Base-by-base conservation (phyloP, 2,329 filamentous ascomycete genomes). In the Diaporthe citriasiana region DNA sequence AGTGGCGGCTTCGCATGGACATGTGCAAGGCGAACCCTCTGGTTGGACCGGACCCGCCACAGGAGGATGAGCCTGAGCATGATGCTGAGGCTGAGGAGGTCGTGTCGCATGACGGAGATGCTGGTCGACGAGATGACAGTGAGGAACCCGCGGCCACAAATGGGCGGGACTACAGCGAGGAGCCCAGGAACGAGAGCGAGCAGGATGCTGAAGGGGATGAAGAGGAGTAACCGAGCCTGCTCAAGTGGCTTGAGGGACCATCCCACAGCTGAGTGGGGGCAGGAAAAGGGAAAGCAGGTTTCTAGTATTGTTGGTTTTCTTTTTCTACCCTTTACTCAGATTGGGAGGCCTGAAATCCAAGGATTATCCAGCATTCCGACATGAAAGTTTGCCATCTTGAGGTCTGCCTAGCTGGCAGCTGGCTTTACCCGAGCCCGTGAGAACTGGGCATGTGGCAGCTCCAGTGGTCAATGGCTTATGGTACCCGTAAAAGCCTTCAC, bases 1-100 rank as follows among this genome's bases (percentile, higher is more conserved):
- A 88, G 19, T 86, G 89, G 79, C 83, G 81, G 57, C 83, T 83
- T n/a, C 84, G 86, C 75, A 88, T 91, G 82, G 84, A 85, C 73
- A 79, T 84, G 69, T 92, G 87, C 82, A 87, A 85, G 79, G 84
- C 85, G 30, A 83, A 89, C 75, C 89, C 89, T 4, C 86, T 89
- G 38, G 87, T 87, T 27, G 85, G 83, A 76, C 80, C 86, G 27
- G 83, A 86, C 35, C 63, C 63, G 63, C 63, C 63, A 53, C 83
- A 83, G 25, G 82, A 80, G 25, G 82, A 81, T 33, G 84, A 84
- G 53, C 81, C 81, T 33, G 79, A 79, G 8, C 79, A 78, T 3
- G 81, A 81, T 10, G 79, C 79, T 27, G 76, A 76, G 50, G 78
- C 80, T 27, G 76, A 78, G 15, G 75, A 77, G 55, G 73, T 74